Conservation (phyloP, 805 yeast species). For the Lipomyces starkeyi region DNA sequence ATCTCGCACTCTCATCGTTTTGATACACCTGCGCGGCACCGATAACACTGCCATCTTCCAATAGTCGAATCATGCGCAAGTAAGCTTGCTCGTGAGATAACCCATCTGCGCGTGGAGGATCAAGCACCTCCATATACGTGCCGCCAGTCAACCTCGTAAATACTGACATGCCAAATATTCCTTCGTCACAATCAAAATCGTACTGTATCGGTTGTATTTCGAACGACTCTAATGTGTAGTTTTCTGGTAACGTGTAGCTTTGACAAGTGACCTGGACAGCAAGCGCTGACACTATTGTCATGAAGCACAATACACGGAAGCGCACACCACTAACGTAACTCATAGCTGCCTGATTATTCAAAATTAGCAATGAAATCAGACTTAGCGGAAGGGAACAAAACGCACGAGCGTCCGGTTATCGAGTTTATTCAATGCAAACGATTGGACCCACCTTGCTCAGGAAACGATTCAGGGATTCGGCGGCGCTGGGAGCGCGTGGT, state of each 20-base stretch:
- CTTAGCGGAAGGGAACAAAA: too few species aligned
- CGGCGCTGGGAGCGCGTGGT: too few species aligned
- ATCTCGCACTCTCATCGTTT: not conserved
- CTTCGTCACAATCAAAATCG: not conserved
- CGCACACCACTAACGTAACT: not conserved
- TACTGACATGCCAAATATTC: not conserved
- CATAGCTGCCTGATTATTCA: too few species aligned
- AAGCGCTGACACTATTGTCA: constrained; percentile 2
- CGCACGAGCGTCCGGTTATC: too few species aligned
- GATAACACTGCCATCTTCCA: not conserved
- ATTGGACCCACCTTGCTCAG: too few species aligned
- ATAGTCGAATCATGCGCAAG: not conserved
- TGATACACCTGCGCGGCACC: too few species aligned
- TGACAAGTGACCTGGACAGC: constrained; percentile 3
- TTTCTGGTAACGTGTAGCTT: not conserved
- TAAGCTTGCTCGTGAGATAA: not conserved
- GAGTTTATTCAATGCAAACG: too few species aligned
- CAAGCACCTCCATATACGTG: not conserved
- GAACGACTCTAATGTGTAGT: not conserved
- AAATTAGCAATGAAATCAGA: too few species aligned
- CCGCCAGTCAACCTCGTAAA: not conserved
- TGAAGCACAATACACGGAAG: not conserved
- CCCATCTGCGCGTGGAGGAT: constrained; percentile 1
- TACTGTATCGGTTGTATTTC: not conserved
- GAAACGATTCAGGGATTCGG: too few species aligned